Conservation (phyloP, 1,284 basidiomycete genomes). For the Sanghuangporus weigelae region DNA sequence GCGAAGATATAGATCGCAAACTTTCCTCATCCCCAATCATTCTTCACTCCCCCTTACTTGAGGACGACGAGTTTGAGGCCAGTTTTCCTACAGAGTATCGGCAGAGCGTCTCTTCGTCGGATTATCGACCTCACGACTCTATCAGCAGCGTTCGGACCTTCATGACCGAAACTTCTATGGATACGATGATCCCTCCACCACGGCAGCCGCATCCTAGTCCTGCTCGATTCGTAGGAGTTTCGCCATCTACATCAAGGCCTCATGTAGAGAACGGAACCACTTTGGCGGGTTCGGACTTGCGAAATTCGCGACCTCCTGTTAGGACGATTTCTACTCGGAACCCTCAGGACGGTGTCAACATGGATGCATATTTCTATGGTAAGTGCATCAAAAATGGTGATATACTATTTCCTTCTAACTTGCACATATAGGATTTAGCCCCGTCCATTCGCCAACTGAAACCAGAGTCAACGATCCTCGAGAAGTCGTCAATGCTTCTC, state of each 20-base stretch:
- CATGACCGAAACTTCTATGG: constrained; percentile 50
- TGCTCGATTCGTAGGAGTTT: constrained; percentile 21
- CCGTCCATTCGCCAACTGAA: neutral
- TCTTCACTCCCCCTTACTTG: constrained; percentile 14
- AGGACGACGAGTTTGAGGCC: neutral
- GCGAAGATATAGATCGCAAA: constrained; percentile 14
- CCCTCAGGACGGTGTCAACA: constrained; percentile 41
- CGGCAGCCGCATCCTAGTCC: constrained; percentile 18
- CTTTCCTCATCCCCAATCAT: constrained; percentile 17
- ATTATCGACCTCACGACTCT: constrained; percentile 34
- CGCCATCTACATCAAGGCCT: constrained; percentile 18
- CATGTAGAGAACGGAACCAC: neutral
- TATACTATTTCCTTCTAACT: neutral
- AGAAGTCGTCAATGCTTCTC: constrained; percentile 1
- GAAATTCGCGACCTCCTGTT: constrained; percentile 18
- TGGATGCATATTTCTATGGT: constrained; percentile 48
- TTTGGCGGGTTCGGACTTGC: constrained; percentile 12
- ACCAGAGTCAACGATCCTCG: neutral
- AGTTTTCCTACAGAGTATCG: neutral
- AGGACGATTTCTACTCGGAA: neutral
- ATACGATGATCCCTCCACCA: constrained; percentile 44
- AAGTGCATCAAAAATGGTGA: constrained; percentile 18
- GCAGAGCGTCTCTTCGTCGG: neutral
- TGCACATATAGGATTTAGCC: neutral
- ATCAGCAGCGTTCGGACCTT: constrained; percentile 55